Evolutionary conservation across 2,329 filamentous ascomycete genomes (phyloP).

Genomic region (Exophiala dermatitidis): DNA sequence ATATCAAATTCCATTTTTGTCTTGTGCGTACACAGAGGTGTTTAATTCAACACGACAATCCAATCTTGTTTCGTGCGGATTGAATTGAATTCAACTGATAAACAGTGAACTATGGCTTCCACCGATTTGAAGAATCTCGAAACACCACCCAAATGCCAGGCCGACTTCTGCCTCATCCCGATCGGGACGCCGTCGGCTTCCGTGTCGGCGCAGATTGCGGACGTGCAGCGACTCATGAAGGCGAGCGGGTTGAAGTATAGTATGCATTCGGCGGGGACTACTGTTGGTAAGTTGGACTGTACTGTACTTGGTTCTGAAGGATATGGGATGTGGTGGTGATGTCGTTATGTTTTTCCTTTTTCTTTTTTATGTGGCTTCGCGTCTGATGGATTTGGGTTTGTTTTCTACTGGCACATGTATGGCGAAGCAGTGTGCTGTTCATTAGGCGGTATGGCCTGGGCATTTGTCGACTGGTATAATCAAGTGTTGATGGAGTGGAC

Average conservation of each 20-base stretch:
- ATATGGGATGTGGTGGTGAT: too few relatives aligned
- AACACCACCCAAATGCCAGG: slow-evolving; percentile 70
- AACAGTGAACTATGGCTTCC: slow-evolving; percentile 1
- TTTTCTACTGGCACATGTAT: too few relatives aligned
- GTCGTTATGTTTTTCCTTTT: neutral
- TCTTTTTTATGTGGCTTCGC: neutral
- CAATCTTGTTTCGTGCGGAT: too few relatives aligned
- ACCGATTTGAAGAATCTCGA: slow-evolving; percentile 5
- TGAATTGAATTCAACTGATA: too few relatives aligned
- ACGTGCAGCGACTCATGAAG: slow-evolving; percentile 77
- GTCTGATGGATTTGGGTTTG: too few relatives aligned
- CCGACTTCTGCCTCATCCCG: slow-evolving; percentile 87
- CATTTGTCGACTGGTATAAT: too few relatives aligned
- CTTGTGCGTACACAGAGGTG: too few relatives aligned
- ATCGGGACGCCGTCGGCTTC: slow-evolving; percentile 72
- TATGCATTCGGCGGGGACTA: slow-evolving; percentile 93
- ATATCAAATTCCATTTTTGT: too few relatives aligned
- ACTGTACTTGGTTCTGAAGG: neutral
- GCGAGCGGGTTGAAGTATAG: slow-evolving; percentile 72
- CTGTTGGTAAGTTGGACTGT: slow-evolving; percentile 59
- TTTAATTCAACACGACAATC: too few relatives aligned
- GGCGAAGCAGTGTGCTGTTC: too few relatives aligned
- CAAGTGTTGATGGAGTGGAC: too few relatives aligned
- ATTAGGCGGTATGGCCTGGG: too few relatives aligned
- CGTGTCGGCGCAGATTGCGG: slow-evolving; percentile 75